Evolutionary conservation across 2,329 filamentous ascomycete species (phyloP).

Genomic region (Orbilia oligospora): DNA sequence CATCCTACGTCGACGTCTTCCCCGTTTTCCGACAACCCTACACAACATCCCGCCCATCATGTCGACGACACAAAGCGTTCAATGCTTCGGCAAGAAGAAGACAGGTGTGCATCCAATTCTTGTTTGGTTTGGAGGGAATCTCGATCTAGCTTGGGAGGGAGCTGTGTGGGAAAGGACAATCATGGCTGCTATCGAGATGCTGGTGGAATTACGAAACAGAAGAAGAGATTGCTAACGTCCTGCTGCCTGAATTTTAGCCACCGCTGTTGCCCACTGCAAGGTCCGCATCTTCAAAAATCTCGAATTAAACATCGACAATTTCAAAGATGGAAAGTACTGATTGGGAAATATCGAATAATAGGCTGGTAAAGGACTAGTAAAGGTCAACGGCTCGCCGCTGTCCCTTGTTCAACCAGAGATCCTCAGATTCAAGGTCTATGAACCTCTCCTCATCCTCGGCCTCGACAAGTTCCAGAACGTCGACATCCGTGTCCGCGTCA

Average conservation of each 20-base stretch:
- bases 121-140: slow-evolving; percentile 25
- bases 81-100: slow-evolving; percentile 99
- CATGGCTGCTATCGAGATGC: slow-evolving; percentile 35
- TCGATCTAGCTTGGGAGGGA: slow-evolving; percentile 7
- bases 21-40: slow-evolving; percentile 34
- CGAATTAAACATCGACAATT: slow-evolving; percentile 51
- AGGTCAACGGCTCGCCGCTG: slow-evolving; percentile 98
- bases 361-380: slow-evolving; percentile 90
- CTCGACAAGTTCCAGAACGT: slow-evolving; percentile 97
- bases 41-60: slow-evolving; percentile 75
- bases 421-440: slow-evolving; percentile 99
- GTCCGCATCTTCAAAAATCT: slow-evolving; percentile 69
- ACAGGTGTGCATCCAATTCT: slow-evolving; percentile 70
- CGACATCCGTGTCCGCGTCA: slow-evolving; percentile 97
- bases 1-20: slow-evolving; percentile 39
- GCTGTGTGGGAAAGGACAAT: slow-evolving; percentile 28
- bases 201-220: slow-evolving; percentile 65
- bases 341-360: slow-evolving; percentile 66
- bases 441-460: slow-evolving; percentile 96
- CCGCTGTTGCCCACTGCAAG: slow-evolving; percentile 93
- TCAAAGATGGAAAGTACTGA: slow-evolving; percentile 41
- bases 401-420: slow-evolving; percentile 94
- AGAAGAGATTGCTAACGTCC: slow-evolving; percentile 65
- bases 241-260: slow-evolving; percentile 72
- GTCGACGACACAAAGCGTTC: slow-evolving; percentile 80